Evolutionary conservation across 1,284 basidiomycete species (phyloP), one percentile per base, ranked within the genome.

Genomic region (Rhodotorula sp.): DNA sequence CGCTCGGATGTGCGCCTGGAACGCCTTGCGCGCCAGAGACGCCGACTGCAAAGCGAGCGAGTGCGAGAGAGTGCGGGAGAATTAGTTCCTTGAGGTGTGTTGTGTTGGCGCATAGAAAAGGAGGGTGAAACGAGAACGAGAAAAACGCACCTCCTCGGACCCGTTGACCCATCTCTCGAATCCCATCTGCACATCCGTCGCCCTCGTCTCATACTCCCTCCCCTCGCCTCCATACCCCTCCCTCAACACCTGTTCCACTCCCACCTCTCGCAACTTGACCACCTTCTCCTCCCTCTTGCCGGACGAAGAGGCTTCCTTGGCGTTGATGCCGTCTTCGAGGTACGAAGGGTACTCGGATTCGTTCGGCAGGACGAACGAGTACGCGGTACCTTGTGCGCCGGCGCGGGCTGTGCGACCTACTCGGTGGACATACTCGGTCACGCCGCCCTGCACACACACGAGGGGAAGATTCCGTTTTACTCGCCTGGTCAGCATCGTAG

Each of bases 351-450:
- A 98, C 48, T 87, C 90, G 4, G 85, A 82, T 82, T 99, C 97
- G 72, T 88, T 91, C 0, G 93, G 93, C 3, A 89, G 84, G 51
- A 99, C 88, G 72, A 99, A 89, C 74, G 90, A 90, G 94, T 96
- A 99, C 3, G 93, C 92, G 81, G 98, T 92, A 62, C 90, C 90
- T 18, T 86, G 85, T 71, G 85, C 91, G 26, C 97, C 97, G 2
- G 91, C 96, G 81, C 97, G 92, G 15, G 97, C 97, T 1, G 97
- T 99, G 72, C 97, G 89, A 39, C 97, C 97, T 10, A 99, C 92
- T 59, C 97, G 87, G 83, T 99, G 97, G 8, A 99, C 89, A 79
- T 99, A 99, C 81, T 99, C 97, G 31, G 91, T 97, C 23, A 90
- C 90, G 3, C 97, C 96, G 21, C 94, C 92, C 83, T 78, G 26